Evolutionary conservation across 148 eudicot species (phyloP), one percentile per base, ranked within the genome.

Genomic region (Rhododendron henanense): DNA sequence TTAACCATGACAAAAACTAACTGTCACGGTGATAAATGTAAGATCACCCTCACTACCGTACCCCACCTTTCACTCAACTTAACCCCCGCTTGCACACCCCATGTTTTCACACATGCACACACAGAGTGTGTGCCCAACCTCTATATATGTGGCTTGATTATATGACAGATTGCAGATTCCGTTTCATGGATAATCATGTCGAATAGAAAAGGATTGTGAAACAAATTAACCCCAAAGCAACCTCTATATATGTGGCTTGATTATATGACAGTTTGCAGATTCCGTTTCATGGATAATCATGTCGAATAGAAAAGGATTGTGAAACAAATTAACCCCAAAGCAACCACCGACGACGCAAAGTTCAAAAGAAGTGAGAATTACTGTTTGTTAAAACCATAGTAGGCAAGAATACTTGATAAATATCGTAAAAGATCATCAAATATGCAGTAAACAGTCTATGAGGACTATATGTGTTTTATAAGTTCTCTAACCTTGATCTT

Each of bases 401-500:
- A 37, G 48, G 47, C 47, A 75, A 15, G 5, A 37, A 75, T 39
- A 37, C 18, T 1, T 37, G 25, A 74, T 19, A 31, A 74, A 35
- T 31, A 33, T 74, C 16, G 10, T 5, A 74, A 74, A 15, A 75
- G 79, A 19, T 75, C 13, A 16, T 75, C 79, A 75, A 75, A 75
- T 39, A 75, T 75, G 79, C 10, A 37, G 44, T 35, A 74, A 3
- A 78, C 18, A 45, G 35, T 73, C 23, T 65, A 7, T 39, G 76
- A 77, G 35, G 77, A 84, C 74, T 74, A 51, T 63, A 81, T 71
- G 18, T 6, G 25, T n/a, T 33, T 18, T 53, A 33, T 19, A 50
- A 25, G n/a, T 47, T 57, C 19, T 28, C 86, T 45, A 74, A 92
- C 94, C 94, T 90, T 89, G 89, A 85, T 92, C 90, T 89, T 79